Conservation (phyloP, 768 basidiomycete species). For the Rubroboletus satanas region DNA sequence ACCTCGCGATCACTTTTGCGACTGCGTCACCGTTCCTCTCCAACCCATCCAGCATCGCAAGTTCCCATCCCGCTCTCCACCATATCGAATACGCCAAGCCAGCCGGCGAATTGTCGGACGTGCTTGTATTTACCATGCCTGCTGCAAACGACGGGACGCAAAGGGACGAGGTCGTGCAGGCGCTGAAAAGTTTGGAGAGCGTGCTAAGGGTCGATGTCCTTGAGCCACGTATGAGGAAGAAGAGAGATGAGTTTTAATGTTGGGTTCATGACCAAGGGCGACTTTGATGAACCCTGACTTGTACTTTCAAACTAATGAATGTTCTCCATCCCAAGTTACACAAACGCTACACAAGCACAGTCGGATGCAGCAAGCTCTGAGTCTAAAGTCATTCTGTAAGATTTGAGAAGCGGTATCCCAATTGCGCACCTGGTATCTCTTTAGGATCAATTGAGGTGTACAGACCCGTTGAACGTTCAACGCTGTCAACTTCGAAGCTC, state of each 20-base stretch:
- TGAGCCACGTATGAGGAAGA: conserved; percentile 18
- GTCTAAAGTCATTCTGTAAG: no score
- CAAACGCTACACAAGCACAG: no score
- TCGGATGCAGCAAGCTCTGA: no score
- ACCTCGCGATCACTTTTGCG: conserved; percentile 32
- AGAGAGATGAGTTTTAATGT: conserved; percentile 26
- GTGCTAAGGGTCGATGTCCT: conserved; percentile 25
- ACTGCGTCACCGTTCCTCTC: conserved; percentile 21
- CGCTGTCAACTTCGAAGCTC: no score
- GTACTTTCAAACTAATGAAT: background rate
- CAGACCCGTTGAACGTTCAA: no score
- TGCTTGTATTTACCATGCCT: conserved; percentile 19
- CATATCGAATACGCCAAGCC: conserved; percentile 21
- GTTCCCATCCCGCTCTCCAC: conserved; percentile 20
- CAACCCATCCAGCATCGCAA: conserved; percentile 19
- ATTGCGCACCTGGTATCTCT: no score
- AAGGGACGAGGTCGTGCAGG: conserved; percentile 13
- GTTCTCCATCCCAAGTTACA: background rate
- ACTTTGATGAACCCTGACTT: background rate
- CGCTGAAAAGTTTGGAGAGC: conserved; percentile 14
- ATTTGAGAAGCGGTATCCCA: no score
- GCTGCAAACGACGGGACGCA: background rate
- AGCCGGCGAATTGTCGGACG: conserved; percentile 22
- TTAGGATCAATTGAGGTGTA: no score
- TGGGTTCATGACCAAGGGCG: background rate